A percentile compares a stretch with the other conserved stretches of the same genome.
phyloP scores from a whole-genome alignment of 129 eudicot genomes.

The Tagetes patula region DNA sequence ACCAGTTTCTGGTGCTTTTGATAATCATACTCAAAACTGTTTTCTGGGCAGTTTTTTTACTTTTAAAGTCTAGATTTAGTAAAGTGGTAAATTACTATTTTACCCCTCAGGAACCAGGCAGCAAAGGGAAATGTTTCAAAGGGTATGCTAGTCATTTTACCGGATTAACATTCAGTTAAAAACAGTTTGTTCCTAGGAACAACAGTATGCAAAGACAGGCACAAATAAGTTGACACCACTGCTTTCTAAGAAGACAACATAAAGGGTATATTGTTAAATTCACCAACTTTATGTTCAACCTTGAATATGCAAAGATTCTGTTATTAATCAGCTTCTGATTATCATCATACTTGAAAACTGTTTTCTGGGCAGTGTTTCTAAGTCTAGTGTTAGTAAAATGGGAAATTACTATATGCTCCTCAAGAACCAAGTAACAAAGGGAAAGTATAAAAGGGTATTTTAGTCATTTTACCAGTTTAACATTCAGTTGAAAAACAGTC shows the following conservation, averaged over 20 bases:
- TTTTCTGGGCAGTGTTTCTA: slow-evolving; percentile 20
- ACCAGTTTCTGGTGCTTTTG: slow-evolving; percentile 34
- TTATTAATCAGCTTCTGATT: slow-evolving; percentile 30
- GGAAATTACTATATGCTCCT: slow-evolving; percentile 16
- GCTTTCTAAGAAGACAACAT: neutral
- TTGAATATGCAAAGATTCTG: neutral
- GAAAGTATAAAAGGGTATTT: slow-evolving; percentile 9
- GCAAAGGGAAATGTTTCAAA: neutral
- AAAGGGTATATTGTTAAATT: slow-evolving; percentile 15
- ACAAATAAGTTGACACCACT: neutral
- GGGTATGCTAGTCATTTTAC: slow-evolving; percentile 22
- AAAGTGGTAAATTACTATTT: slow-evolving; percentile 13
- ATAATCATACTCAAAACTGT: slow-evolving; percentile 26
- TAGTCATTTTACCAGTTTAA: slow-evolving; percentile 22
- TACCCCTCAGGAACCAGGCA: neutral
- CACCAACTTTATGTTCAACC: slow-evolving; percentile 7
- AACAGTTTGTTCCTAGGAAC: neutral
- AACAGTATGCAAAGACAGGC: neutral
- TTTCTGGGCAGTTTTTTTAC: slow-evolving; percentile 17
- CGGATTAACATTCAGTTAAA: slow-evolving; percentile 20
- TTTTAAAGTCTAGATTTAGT: slow-evolving; percentile 5
- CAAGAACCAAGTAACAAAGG: neutral
- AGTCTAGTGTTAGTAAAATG: slow-evolving; percentile 15
- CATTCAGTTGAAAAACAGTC: slow-evolving; percentile 19
- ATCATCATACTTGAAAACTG: slow-evolving; percentile 24